Conservation (phyloP, 2,329 filamentous ascomycete genomes). For the Ampelomyces quisqualis region DNA sequence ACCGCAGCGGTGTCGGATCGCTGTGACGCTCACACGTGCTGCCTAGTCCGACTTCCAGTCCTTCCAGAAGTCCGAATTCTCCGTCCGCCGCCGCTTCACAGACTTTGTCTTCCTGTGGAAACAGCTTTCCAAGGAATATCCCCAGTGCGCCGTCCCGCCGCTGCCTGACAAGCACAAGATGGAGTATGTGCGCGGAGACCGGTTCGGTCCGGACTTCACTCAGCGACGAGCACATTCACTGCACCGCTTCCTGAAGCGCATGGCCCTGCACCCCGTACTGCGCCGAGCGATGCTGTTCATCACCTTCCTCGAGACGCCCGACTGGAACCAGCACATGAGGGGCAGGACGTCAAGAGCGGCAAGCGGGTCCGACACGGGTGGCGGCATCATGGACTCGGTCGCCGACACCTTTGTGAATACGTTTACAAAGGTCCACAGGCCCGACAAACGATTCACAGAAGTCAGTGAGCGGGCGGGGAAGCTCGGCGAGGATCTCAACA, state of each 20-base stretch:
- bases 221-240: constrained; percentile 83
- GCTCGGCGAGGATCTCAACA: constrained; percentile 82
- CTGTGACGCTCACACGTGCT: constrained; percentile 12
- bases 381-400: constrained; percentile 88
- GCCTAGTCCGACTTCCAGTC: constrained; percentile 85
- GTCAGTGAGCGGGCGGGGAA: constrained; percentile 91
- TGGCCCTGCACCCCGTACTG: constrained; percentile 85
- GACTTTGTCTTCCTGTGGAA: constrained; percentile 98
- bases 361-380: constrained; percentile 42
- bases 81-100: constrained; percentile 87
- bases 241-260: constrained; percentile 82
- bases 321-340: constrained; percentile 97
- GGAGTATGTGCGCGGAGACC: constrained; percentile 95
- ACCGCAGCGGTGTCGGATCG: neutral
- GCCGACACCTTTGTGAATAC: constrained; percentile 96
- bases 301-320: constrained; percentile 84
- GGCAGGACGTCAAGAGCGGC: constrained; percentile 68
- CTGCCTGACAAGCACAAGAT: constrained; percentile 98
- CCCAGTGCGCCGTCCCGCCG: constrained; percentile 88
- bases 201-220: constrained; percentile 92
- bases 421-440: constrained; percentile 94
- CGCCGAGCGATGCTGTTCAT: constrained; percentile 80
- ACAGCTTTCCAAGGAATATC: constrained; percentile 81
- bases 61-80: constrained; percentile 78
- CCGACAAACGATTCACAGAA: constrained; percentile 91